These are phyloP conservation scores for Fraxinus sp. DNA, from an alignment of 305 asterid species.

Conservation along the genomic window DNA sequence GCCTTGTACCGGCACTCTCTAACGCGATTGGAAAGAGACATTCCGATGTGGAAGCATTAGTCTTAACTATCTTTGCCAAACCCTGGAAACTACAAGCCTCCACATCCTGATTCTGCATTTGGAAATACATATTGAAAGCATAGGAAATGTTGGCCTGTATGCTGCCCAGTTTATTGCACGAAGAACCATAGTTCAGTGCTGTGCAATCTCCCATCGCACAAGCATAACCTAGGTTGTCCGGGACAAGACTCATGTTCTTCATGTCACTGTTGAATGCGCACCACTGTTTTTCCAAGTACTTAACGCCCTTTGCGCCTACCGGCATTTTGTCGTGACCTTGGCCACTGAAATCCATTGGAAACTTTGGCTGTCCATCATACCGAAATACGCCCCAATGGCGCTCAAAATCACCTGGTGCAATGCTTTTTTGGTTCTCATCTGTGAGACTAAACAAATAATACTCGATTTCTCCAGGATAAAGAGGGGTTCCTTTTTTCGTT, in stretches of 20 bases:
- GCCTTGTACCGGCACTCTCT: slow-evolving; percentile 31
- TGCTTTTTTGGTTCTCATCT: slow-evolving; percentile 62
- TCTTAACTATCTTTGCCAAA: slow-evolving; percentile 33
- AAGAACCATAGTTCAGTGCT: slow-evolving; percentile 20
- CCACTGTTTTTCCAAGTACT: slow-evolving; percentile 47
- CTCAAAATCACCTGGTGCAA: slow-evolving; percentile 68
- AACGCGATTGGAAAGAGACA: slow-evolving; percentile 61
- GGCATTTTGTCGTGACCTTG: slow-evolving; percentile 40
- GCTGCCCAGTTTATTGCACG: slow-evolving; percentile 35
- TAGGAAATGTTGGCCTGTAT: slow-evolving; percentile 32
- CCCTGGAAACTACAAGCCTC: slow-evolving; percentile 59
- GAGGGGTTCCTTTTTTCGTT: slow-evolving; percentile 53
- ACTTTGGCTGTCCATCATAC: slow-evolving; percentile 68
- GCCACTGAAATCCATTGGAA: slow-evolving; percentile 50
- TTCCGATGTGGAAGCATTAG: slow-evolving; percentile 30
- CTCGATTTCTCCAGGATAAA: slow-evolving; percentile 39
- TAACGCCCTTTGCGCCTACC: slow-evolving; percentile 47
- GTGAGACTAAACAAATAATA: slow-evolving; percentile 59
- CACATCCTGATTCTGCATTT: slow-evolving; percentile 54
- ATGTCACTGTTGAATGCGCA: slow-evolving; percentile 41
- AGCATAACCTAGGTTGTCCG: slow-evolving; percentile 36
- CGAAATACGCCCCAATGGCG: slow-evolving; percentile 68
- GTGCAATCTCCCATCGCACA: slow-evolving; percentile 57
- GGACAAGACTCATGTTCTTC: neutral
- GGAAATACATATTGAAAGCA: slow-evolving; percentile 59